These are phyloP conservation scores for Penicillium brasilianum DNA, from an alignment of 2,329 filamentous ascomycete species.

Conservation along the genomic window DNA sequence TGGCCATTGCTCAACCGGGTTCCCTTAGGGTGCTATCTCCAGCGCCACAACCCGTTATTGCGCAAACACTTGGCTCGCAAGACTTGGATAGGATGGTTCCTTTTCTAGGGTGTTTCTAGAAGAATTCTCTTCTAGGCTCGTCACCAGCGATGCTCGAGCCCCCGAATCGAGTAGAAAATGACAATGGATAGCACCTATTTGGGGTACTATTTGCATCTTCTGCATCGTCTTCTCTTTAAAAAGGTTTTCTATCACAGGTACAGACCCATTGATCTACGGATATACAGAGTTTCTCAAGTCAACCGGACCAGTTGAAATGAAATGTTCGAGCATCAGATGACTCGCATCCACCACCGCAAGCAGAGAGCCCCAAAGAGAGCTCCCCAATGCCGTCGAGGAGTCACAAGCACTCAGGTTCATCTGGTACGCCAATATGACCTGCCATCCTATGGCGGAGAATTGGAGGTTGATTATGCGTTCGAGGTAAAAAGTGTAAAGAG, in stretches of 20 bases:
- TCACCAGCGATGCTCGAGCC: background rate
- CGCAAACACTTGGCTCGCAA: too few species aligned
- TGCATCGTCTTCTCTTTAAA: background rate
- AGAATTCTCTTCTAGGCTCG: background rate
- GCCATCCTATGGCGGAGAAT: constrained; percentile 50
- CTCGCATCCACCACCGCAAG: constrained; percentile 42
- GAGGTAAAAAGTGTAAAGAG: constrained; percentile 48
- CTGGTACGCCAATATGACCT: constrained; percentile 57
- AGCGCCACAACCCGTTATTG: background rate
- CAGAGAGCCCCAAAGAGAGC: constrained; percentile 31
- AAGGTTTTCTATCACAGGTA: background rate
- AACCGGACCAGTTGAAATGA: constrained; percentile 6
- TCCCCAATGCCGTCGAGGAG: constrained; percentile 39
- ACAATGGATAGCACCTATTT: background rate
- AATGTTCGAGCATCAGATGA: constrained; percentile 49
- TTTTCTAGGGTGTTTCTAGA: constrained; percentile 6
- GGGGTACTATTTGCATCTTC: background rate
- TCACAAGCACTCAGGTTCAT: constrained; percentile 42
- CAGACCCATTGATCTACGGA: background rate
- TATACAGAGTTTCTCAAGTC: background rate
- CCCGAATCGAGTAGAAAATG: background rate
- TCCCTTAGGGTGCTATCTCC: background rate
- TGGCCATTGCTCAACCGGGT: background rate
- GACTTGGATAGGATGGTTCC: background rate
- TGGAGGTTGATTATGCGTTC: constrained; percentile 58